These are phyloP conservation scores for Ophiostoma sp. DNA, from an alignment of 2,329 filamentous ascomycete species.

Conservation along the genomic window DNA sequence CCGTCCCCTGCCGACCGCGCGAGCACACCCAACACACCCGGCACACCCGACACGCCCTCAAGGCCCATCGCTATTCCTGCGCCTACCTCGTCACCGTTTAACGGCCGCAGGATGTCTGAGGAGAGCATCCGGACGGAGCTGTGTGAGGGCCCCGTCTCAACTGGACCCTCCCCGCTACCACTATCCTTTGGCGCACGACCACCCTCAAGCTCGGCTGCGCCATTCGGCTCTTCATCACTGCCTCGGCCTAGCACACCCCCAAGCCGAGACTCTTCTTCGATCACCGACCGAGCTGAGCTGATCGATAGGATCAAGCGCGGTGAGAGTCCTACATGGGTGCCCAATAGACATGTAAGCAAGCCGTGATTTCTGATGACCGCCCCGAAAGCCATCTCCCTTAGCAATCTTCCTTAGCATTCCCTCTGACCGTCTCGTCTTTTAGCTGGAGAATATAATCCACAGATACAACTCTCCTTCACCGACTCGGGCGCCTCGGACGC, in stretches of 20 bases:
- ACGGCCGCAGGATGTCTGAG: conserved; percentile 45
- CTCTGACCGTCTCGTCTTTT: no score
- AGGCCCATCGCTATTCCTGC: conserved; percentile 28
- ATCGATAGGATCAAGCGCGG: conserved; percentile 79
- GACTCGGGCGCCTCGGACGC: conserved; percentile 35
- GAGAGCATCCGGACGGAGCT: conserved; percentile 58
- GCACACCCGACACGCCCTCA: conserved; percentile 18
- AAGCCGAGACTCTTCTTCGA: neutral
- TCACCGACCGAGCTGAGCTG: conserved; percentile 64
- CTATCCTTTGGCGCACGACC: neutral
- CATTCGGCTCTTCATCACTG: neutral
- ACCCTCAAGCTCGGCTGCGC: neutral
- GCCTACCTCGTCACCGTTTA: conserved; percentile 21
- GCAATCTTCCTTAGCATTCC: neutral
- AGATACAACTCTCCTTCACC: conserved; percentile 34
- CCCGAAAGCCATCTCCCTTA: neutral
- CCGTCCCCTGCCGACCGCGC: neutral
- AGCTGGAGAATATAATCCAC: conserved; percentile 42
- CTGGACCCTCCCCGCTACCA: conserved; percentile 34
- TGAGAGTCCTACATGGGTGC: conserved; percentile 66
- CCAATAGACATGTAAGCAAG: conserved; percentile 54
- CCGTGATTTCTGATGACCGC: neutral
- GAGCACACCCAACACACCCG: neutral
- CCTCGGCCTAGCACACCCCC: conserved; percentile 10
- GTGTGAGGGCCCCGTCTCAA: conserved; percentile 52